Evolutionary conservation across 2,329 filamentous ascomycete genomes (phyloP).

Genomic region (Penicillium sp.): DNA sequence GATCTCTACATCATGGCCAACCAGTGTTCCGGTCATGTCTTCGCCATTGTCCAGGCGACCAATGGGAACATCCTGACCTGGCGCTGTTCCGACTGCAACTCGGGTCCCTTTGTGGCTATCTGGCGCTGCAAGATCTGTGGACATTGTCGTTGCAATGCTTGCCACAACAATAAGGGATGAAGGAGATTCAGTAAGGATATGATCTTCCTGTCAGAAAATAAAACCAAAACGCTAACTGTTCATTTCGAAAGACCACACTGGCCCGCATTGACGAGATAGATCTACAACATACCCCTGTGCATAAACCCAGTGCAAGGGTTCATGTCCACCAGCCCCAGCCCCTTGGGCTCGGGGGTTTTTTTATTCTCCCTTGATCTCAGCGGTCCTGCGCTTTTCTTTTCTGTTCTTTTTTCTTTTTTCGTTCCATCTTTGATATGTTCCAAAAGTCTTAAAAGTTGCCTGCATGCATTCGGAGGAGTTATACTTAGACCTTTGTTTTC

Average conservation of each 20-base stretch:
- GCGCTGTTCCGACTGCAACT: slow-evolving; percentile 46
- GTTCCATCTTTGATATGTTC: slow-evolving; percentile 17
- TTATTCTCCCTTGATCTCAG: background rate
- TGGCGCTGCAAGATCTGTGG: slow-evolving; percentile 47
- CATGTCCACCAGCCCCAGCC: slow-evolving; percentile 4
- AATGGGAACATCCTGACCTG: slow-evolving; percentile 46
- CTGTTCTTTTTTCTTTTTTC: no score
- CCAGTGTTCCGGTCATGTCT: slow-evolving; percentile 41
- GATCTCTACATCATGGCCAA: slow-evolving; percentile 34
- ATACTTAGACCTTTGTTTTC: slow-evolving; percentile 10
- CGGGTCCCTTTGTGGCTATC: slow-evolving; percentile 43
- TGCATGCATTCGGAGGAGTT: slow-evolving; percentile 19
- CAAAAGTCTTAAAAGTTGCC: slow-evolving; percentile 18
- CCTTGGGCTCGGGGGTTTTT: background rate
- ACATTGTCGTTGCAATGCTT: slow-evolving; percentile 42
- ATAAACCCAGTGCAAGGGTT: slow-evolving; percentile 15
- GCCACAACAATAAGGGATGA: slow-evolving; percentile 39
- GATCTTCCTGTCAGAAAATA: no score
- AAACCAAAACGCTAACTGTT: background rate
- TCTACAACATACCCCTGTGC: slow-evolving; percentile 12
- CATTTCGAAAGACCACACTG: slow-evolving; percentile 1
- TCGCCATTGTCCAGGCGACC: slow-evolving; percentile 41
- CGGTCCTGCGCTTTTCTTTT: slow-evolving; percentile 15
- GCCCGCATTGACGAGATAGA: background rate
- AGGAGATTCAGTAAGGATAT: background rate